These are phyloP conservation scores for Trichosporon sp. DNA, from an alignment of 1,284 basidiomycete species.

Conservation along the genomic window DNA sequence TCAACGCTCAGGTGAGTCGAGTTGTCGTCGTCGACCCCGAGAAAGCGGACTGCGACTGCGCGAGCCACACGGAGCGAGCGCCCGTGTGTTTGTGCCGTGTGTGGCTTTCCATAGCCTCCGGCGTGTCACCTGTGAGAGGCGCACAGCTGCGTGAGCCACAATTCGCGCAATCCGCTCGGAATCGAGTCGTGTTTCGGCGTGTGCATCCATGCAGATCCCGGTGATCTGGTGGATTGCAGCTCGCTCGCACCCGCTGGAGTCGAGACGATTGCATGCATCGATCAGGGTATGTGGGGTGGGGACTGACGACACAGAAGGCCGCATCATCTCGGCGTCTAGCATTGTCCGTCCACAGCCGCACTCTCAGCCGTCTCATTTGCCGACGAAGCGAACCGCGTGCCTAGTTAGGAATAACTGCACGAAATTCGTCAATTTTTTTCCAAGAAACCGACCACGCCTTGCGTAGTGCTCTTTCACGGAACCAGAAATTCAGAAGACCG, in stretches of 20 bases:
- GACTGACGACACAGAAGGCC: background rate
- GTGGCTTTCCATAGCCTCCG: background rate
- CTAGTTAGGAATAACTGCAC: conserved; percentile 13
- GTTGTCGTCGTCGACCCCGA: background rate
- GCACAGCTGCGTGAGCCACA: too few relatives aligned
- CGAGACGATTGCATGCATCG: background rate
- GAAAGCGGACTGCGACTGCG: background rate
- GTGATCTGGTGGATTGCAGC: background rate
- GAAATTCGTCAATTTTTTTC: conserved; percentile 12
- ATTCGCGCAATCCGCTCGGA: background rate
- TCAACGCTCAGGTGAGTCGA: conserved; percentile 8
- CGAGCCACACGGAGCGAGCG: background rate
- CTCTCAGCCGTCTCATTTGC: background rate
- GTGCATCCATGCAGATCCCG: background rate
- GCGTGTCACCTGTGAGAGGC: background rate
- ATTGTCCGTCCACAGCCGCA: conserved; percentile 11
- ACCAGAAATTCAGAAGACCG: background rate
- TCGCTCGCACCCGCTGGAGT: background rate
- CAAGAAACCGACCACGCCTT: conserved; percentile 11
- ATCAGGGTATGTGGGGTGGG: background rate
- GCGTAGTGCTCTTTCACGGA: background rate
- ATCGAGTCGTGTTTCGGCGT: background rate
- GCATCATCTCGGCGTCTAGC: conserved; percentile 7
- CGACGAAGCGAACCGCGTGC: background rate
- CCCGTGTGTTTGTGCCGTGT: background rate